A percentile compares a stretch with the other conserved stretches of the same genome.
Evolutionary conservation across 1,284 basidiomycete species (phyloP).

Genomic region (Puccinia horiana): DNA sequence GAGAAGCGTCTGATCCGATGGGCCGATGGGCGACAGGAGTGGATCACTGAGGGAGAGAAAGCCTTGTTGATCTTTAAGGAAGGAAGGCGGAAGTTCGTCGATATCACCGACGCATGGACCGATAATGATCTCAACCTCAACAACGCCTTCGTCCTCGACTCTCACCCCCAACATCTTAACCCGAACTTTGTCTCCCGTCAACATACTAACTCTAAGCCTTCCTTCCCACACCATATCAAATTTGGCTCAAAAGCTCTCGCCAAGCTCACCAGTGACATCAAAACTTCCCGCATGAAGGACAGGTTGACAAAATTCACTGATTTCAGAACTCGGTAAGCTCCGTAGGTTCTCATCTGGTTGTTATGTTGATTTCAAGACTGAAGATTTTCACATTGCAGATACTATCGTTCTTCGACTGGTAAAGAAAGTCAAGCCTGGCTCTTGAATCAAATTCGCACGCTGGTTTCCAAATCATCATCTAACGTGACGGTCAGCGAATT

Average conservation of each 20-base stretch:
- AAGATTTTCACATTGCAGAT: constrained; percentile 59
- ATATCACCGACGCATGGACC: constrained; percentile 54
- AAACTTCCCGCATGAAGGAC: constrained; percentile 15
- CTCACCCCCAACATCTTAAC: background rate
- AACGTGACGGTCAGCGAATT: constrained; percentile 76
- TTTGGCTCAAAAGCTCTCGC: constrained; percentile 44
- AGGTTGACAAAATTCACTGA: constrained; percentile 26
- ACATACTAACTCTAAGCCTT: background rate
- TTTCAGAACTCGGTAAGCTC: constrained; percentile 35
- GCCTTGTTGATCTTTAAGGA: constrained; percentile 52
- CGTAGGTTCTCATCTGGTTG: constrained; percentile 51
- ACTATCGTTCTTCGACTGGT: constrained; percentile 70
- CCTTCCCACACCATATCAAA: constrained; percentile 48
- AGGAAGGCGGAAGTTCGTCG: constrained; percentile 53
- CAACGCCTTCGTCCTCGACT: background rate
- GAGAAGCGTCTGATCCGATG: constrained; percentile 52
- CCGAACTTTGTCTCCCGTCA: constrained; percentile 23
- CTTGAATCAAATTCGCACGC: constrained; percentile 70
- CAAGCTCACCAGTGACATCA: background rate
- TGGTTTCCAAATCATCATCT: constrained; percentile 60
- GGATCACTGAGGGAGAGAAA: constrained; percentile 56
- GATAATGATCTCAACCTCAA: background rate
- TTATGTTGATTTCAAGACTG: constrained; percentile 52
- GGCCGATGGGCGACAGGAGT: constrained; percentile 39
- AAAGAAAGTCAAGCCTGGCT: constrained; percentile 76